Percentiles rank a stretch among this genome's conserved stretches.
Evolutionary conservation across 768 basidiomycete species (phyloP).

Genomic region (Erythrobasidium yunnanense): DNA sequence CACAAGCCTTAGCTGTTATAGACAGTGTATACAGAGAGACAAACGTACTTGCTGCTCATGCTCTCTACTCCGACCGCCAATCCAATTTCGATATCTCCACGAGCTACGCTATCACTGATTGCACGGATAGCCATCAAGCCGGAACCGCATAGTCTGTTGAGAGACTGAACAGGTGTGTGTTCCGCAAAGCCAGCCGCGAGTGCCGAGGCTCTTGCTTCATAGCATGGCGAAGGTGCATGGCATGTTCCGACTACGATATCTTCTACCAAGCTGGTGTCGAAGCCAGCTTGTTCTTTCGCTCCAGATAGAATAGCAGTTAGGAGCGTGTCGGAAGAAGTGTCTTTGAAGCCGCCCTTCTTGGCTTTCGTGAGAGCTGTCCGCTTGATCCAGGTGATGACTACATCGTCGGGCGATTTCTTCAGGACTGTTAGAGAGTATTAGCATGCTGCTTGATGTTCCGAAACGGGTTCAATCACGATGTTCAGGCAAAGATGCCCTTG

Average conservation of each 20-base stretch:
- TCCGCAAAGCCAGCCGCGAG: conserved; percentile 21
- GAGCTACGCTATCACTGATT: conserved; percentile 65
- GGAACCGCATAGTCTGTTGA: conserved; percentile 83
- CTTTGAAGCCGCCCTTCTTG: conserved; percentile 32
- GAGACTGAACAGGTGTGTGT: conserved; percentile 59
- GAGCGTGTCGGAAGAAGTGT: conserved; percentile 25
- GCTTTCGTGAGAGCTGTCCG: conserved; percentile 29
- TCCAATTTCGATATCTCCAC: conserved; percentile 71
- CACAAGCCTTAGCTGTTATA: background rate
- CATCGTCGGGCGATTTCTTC: conserved; percentile 28
- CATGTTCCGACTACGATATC: conserved; percentile 30
- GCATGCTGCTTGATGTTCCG: background rate
- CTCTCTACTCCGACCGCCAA: conserved; percentile 79
- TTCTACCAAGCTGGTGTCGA: conserved; percentile 26
- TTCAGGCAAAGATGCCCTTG: conserved; percentile 9
- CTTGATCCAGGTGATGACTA: conserved; percentile 30
- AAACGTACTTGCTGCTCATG: conserved; percentile 54
- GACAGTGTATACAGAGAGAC: background rate
- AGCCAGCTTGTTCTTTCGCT: conserved; percentile 22
- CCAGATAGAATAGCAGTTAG: conserved; percentile 10
- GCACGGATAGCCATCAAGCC: conserved; percentile 71
- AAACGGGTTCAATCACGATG: background rate
- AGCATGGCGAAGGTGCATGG: conserved; percentile 28
- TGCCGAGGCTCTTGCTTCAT: conserved; percentile 23
- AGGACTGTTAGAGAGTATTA: conserved; percentile 3